These are phyloP conservation scores for Prototheca wickerhamii DNA, from an alignment of 163 green algal species.

Conservation along the genomic window DNA sequence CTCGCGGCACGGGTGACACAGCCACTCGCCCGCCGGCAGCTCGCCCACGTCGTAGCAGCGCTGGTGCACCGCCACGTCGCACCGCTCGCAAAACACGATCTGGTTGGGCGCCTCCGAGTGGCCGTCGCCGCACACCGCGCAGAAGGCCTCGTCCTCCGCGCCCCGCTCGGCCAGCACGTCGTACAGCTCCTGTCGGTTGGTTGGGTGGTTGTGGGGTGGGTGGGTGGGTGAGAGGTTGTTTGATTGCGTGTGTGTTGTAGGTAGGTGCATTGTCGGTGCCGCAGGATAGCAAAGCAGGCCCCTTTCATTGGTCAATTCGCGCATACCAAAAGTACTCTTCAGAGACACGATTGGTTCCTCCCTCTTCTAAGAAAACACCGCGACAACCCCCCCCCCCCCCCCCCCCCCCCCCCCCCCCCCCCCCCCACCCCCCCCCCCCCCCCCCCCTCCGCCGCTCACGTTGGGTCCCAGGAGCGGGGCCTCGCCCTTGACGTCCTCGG, in stretches of 20 bases:
- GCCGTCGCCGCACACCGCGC: conserved; percentile 75
- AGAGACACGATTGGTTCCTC: too few relatives aligned
- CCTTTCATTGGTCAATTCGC: too few relatives aligned
- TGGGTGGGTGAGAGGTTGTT: neutral
- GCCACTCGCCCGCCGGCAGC: conserved; percentile 60
- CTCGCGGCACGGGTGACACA: conserved; percentile 54
- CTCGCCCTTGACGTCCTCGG: neutral
- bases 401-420: neutral
- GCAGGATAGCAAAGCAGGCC: too few relatives aligned
- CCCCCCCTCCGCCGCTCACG: conserved; percentile 5
- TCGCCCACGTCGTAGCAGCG: conserved; percentile 68
- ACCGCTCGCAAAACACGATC: conserved; percentile 95
- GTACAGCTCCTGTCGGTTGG: conserved; percentile 14
- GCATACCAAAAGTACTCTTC: too few relatives aligned
- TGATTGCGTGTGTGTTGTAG: neutral
- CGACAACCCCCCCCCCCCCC: too few relatives aligned
- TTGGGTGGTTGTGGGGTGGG: neutral
- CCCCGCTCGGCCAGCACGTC: conserved; percentile 35
- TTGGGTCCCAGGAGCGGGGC: neutral
- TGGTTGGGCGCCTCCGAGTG: conserved; percentile 64
- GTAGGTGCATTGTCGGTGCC: too few relatives aligned
- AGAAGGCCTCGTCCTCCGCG: conserved; percentile 71
- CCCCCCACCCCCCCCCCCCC: neutral
- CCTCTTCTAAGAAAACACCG: too few relatives aligned
- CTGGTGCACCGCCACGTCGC: conserved; percentile 89